phyloP scores from a whole-genome alignment of 179 eudicot genomes.

The Corrigiola litoralis region DNA sequence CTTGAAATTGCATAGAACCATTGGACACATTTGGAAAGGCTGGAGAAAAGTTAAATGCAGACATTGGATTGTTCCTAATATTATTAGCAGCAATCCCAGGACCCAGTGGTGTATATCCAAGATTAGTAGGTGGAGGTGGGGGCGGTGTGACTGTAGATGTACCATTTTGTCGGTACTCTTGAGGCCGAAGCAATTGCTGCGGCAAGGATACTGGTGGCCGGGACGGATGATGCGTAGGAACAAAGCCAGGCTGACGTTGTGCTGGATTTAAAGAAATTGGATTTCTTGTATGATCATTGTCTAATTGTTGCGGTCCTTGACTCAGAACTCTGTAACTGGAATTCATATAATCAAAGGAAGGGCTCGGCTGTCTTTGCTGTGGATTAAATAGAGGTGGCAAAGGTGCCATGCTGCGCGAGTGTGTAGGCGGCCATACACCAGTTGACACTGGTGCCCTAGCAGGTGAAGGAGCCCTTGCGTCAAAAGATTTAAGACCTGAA shows the following conservation, averaged over 20 bases:
- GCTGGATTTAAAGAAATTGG: slow-evolving; percentile 25
- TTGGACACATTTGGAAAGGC: slow-evolving; percentile 34
- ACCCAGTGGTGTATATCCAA: slow-evolving; percentile 45
- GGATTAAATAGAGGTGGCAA: slow-evolving; percentile 32
- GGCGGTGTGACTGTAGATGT: slow-evolving; percentile 27
- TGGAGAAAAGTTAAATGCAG: slow-evolving; percentile 34
- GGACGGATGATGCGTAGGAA: slow-evolving; percentile 32
- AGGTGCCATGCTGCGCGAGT: slow-evolving; percentile 27
- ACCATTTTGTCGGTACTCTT: slow-evolving; percentile 31
- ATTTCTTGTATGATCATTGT: slow-evolving; percentile 24
- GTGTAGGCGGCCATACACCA: slow-evolving; percentile 36
- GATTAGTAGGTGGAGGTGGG: slow-evolving; percentile 36
- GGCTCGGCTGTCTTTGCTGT: slow-evolving; percentile 35
- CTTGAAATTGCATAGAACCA: slow-evolving; percentile 42
- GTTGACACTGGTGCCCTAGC: slow-evolving; percentile 28
- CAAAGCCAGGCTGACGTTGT: slow-evolving; percentile 31
- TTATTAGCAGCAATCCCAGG: slow-evolving; percentile 27
- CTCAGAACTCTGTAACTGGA: slow-evolving; percentile 25
- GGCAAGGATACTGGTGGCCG: slow-evolving; percentile 37
- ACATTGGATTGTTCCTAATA: slow-evolving; percentile 27
- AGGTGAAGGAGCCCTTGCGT: slow-evolving; percentile 32
- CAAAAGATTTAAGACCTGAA: slow-evolving; percentile 30
- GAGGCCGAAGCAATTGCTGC: slow-evolving; percentile 38
- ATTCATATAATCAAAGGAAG: slow-evolving; percentile 34
- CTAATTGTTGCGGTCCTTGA: slow-evolving; percentile 43